Conservation (phyloP, 257 asterid genomes). For the Vinca minor region DNA sequence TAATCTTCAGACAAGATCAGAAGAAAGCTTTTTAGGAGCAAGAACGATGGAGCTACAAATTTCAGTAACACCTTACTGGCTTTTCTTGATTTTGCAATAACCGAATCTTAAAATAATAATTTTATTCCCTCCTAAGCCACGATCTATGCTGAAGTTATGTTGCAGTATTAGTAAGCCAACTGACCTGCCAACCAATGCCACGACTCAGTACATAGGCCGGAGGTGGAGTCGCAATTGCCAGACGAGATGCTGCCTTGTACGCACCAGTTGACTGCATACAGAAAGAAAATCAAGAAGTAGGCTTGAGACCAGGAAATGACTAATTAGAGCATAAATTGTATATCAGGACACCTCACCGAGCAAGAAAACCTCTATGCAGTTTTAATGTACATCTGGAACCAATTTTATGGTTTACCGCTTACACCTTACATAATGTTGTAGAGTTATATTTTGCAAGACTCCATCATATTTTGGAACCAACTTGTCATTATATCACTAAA, state of each 20-base stretch:
- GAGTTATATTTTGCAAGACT: neutral
- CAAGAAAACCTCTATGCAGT: no score
- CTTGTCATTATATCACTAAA: neutral
- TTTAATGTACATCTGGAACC: no score
- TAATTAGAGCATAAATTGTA: neutral
- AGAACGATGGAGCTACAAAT: neutral
- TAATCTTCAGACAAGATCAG: neutral
- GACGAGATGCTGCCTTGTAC: constrained; percentile 93
- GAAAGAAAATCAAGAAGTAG: constrained; percentile 11
- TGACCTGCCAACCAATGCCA: constrained; percentile 99
- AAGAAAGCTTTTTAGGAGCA: neutral
- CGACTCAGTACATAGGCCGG: constrained; percentile 98
- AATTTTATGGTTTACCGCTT: neutral
- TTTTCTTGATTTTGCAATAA: neutral
- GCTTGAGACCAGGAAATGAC: neutral
- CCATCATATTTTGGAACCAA: neutral
- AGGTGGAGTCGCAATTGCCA: constrained; percentile 98
- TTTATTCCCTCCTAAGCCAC: neutral
- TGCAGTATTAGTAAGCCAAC: neutral
- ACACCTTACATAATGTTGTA: no score
- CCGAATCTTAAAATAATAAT: neutral
- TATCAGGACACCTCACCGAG: neutral
- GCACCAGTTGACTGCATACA: constrained; percentile 86
- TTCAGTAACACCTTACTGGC: neutral
- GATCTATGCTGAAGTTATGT: neutral